Conservation (phyloP, 495 filamentous ascomycete genomes). For the Choiromyces venosus region DNA sequence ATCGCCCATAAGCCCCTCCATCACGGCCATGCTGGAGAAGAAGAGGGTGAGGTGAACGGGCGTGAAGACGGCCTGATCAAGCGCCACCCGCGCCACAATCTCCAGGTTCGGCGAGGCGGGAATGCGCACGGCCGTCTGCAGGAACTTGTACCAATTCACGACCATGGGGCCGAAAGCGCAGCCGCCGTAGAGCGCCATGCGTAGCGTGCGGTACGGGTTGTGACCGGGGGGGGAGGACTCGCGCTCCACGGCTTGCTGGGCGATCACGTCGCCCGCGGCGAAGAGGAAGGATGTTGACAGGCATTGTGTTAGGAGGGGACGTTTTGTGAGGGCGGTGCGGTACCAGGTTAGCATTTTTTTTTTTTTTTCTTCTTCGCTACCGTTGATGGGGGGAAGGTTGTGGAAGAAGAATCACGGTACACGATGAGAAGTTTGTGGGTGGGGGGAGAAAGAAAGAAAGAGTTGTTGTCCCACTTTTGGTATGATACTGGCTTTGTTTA, state of each 20-base stretch:
- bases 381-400: too few relatives aligned
- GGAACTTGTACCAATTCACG: constrained; percentile 79
- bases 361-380: not conserved
- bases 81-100: constrained; percentile 71
- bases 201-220: constrained; percentile 69
- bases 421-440: too few relatives aligned
- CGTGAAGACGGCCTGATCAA: constrained; percentile 83
- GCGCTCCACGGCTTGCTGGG: constrained; percentile 94
- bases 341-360: constrained; percentile 25
- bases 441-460: not conserved
- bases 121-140: constrained; percentile 64
- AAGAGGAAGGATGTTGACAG: constrained; percentile 80
- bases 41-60: constrained; percentile 75
- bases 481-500: not conserved
- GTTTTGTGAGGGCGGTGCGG: constrained; percentile 2
- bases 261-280: constrained; percentile 79
- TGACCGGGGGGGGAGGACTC: too few relatives aligned
- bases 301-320: constrained; percentile 82
- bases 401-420: too few relatives aligned
- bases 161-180: constrained; percentile 87
- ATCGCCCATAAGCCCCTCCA: constrained; percentile 62
- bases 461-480: not conserved
- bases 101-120: constrained; percentile 58
- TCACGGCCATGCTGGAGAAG: constrained; percentile 74
- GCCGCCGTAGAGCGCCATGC: constrained; percentile 91